Evolutionary conservation across 2,329 filamentous ascomycete genomes (phyloP).

Genomic region (Zasmidium citrigriseum): DNA sequence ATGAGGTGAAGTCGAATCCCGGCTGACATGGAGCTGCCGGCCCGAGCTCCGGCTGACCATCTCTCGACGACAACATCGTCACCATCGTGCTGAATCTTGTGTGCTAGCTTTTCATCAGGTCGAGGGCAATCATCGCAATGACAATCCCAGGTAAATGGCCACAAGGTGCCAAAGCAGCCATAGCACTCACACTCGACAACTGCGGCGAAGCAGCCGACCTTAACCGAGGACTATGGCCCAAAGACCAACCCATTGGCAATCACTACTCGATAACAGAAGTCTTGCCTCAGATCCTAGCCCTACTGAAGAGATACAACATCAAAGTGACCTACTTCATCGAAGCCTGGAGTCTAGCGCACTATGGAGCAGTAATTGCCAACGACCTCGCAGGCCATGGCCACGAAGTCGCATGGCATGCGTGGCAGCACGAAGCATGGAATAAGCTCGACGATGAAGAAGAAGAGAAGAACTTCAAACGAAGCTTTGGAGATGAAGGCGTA

Average conservation of each 20-base stretch:
- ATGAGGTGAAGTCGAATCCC: too few species aligned
- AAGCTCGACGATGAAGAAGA: conserved; percentile 29
- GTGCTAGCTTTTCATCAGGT: too few species aligned
- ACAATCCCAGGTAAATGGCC: conserved; percentile 34
- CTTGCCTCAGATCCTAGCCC: conserved; percentile 30
- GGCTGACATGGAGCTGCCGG: too few species aligned
- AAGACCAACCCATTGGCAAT: conserved; percentile 27
- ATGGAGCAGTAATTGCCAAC: conserved; percentile 24
- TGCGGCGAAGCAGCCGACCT: conserved; percentile 39
- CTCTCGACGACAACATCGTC: too few species aligned
- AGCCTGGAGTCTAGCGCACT: conserved; percentile 33
- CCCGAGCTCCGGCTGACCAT: too few species aligned
- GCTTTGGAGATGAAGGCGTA: conserved; percentile 29
- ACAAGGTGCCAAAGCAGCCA: conserved; percentile 26
- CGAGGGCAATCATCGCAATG: too few species aligned
- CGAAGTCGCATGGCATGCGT: conserved; percentile 37
- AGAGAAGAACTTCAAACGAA: conserved; percentile 29
- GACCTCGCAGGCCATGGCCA: conserved; percentile 29
- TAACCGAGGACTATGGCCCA: conserved; percentile 32
- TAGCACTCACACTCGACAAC: conserved; percentile 37
- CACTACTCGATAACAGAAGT: conserved; percentile 33
- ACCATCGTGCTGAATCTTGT: too few species aligned
- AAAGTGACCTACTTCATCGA: conserved; percentile 36
- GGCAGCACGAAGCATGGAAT: conserved; percentile 37
- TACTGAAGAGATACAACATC: conserved; percentile 31